phyloP scores from a whole-genome alignment of 192 early-diverging fungal genomes.

The Gryganskiella cystojenkinii region DNA sequence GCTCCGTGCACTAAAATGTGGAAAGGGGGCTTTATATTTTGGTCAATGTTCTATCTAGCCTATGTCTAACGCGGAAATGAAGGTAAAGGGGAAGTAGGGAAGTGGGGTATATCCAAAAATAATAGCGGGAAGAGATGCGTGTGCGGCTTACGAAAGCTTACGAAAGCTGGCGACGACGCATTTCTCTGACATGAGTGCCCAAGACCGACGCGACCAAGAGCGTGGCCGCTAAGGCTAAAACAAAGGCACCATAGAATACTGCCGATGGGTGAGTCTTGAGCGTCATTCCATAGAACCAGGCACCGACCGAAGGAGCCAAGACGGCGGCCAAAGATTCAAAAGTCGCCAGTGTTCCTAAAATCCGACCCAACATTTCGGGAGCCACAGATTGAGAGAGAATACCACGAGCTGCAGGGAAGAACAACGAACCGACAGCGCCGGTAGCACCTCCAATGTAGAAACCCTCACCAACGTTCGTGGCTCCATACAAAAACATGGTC shows the following conservation, averaged over 20 bases:
- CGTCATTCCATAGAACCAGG: slow-evolving; percentile 22
- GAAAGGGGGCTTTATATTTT: too few species aligned
- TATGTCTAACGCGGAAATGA: too few species aligned
- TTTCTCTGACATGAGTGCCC: neutral
- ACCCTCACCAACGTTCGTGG: slow-evolving; percentile 17
- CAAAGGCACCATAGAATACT: slow-evolving; percentile 11
- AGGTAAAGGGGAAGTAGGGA: too few species aligned
- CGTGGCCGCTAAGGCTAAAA: neutral
- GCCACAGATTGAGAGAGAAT: slow-evolving; percentile 35
- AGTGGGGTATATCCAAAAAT: too few species aligned
- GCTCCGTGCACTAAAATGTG: too few species aligned
- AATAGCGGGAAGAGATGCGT: too few species aligned
- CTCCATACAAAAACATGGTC: slow-evolving; percentile 25
- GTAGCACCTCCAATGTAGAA: slow-evolving; percentile 40
- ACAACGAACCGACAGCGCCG: slow-evolving; percentile 28
- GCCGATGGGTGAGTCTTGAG: slow-evolving; percentile 10
- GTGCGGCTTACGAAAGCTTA: too few species aligned
- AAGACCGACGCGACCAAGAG: neutral
- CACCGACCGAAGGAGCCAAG: slow-evolving; percentile 11
- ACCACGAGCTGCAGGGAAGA: slow-evolving; percentile 35
- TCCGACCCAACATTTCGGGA: slow-evolving; percentile 21
- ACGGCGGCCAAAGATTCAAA: slow-evolving; percentile 35
- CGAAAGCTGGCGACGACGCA: slow-evolving; percentile 2
- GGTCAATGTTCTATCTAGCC: too few species aligned
- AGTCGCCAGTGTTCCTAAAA: slow-evolving; percentile 33